phyloP scores from a whole-genome alignment of 164 flowering plant genomes.

The Vitis amurensis region DNA sequence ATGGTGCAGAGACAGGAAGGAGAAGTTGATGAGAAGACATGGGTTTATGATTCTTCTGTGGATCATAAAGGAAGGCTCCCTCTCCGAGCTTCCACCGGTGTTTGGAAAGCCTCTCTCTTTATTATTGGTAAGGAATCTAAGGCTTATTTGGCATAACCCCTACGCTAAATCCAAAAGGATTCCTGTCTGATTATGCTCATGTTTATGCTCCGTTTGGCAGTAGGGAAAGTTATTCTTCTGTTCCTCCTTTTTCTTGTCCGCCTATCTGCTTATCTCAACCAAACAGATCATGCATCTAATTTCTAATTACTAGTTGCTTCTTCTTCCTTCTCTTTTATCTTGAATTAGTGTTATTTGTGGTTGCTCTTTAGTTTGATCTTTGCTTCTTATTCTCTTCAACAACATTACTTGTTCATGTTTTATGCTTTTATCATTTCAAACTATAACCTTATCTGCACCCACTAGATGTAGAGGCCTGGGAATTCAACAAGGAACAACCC shows the following conservation, averaged over 20 bases:
- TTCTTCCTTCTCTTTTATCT: no score
- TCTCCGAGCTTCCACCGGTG: slow-evolving; percentile 53
- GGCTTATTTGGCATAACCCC: neutral
- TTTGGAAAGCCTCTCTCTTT: slow-evolving; percentile 58
- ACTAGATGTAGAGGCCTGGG: no score
- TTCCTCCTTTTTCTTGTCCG: neutral
- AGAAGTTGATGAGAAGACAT: slow-evolving; percentile 20
- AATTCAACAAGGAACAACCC: no score
- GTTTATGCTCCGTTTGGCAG: neutral
- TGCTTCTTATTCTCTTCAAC: no score
- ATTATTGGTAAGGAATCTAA: slow-evolving; percentile 40
- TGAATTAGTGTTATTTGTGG: no score
- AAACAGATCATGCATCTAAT: neutral
- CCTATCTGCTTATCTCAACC: neutral
- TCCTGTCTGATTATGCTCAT: neutral
- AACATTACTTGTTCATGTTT: no score
- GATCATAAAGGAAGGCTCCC: slow-evolving; percentile 56
- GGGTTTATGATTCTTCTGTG: slow-evolving; percentile 42
- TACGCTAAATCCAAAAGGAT: neutral
- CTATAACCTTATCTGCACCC: no score
- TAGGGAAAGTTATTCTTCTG: neutral
- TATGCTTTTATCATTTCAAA: no score
- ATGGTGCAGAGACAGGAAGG: slow-evolving; percentile 13
- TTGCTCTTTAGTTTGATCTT: no score
- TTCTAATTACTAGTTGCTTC: no score